Base-by-base conservation (phyloP, 2,329 filamentous ascomycete genomes). In the Colletotrichum sp. region DNA sequence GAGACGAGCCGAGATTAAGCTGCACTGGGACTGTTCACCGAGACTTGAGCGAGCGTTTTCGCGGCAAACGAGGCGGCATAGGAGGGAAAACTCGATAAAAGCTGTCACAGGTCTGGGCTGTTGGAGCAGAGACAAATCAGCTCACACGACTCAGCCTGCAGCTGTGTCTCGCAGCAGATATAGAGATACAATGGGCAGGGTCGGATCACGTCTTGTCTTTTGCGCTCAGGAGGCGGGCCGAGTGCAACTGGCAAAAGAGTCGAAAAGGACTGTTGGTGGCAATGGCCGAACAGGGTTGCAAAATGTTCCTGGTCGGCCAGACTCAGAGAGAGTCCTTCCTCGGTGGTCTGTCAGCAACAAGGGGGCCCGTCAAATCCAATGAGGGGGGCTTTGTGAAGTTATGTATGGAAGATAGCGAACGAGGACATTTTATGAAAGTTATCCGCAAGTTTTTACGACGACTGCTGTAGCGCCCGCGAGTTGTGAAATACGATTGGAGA, bases 1-100 rank as follows among this genome's bases (percentile, higher is more conserved):
- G 68, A 75, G 52, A 66, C 59, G 68, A 72, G 62, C 59, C 48
- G 71, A 74, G 65, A 73, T 68, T 68, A 63, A 24, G 22, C 63
- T 15, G 22, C 26, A 55, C n/a, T 24, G 24, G 67, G 28, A 30
- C 22, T 68, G 8, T 48, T 44, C 8, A 34, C 36, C 28, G 48
- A 71, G 28, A 34, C 72, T 57, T 13, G 34, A 69, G 70, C 57
- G 72, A 72, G 24, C n/a, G 36, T 48, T 75, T 28, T 62, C 32
- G 24, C 30, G 39, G 24, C n/a, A 64, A 24, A 18, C 13, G 32
- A 36, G 7, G 32, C 12, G n/a, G 34, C 30, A 18, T 34, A 32
- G n/a, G 28, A 26, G 13, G 32, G 55, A 57, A 63, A 63, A n/a
- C 16, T 28, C 15, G 44, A 36, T 39, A 18, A 22, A 65, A 60